Evolutionary conservation across 129 eudicot genomes (phyloP).

Genomic region (Centrapalus pauciflorus): DNA sequence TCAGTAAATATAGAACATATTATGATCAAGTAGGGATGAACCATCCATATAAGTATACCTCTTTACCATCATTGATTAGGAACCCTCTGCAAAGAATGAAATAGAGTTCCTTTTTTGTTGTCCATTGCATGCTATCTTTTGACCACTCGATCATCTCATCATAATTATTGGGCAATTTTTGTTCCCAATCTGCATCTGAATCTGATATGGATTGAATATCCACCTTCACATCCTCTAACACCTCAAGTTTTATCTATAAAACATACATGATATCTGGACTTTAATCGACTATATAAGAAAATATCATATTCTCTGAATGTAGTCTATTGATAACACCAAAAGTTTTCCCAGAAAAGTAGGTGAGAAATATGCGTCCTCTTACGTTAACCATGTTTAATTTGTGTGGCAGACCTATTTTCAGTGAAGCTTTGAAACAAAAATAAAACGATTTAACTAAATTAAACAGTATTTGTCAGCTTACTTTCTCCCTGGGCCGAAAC

Average conservation of each 20-base stretch:
- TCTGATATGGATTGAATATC: too few species aligned
- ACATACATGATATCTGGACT: too few species aligned
- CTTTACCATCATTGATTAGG: not conserved
- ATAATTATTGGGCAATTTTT: not conserved
- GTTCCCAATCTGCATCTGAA: not conserved
- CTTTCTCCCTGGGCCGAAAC: not conserved
- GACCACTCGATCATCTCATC: not conserved
- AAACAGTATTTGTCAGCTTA: not conserved
- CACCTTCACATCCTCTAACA: too few species aligned
- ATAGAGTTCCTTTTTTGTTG: constrained; percentile 26
- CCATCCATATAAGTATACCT: not conserved
- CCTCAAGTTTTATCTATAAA: too few species aligned
- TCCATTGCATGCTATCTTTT: not conserved
- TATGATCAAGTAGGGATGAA: not conserved
- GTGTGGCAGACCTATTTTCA: too few species aligned
- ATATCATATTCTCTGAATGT: too few species aligned
- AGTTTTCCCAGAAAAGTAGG: not conserved
- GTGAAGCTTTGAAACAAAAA: not conserved
- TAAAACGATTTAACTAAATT: not conserved
- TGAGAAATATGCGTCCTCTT: too few species aligned
- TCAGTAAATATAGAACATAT: not conserved
- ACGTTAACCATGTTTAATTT: too few species aligned
- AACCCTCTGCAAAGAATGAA: constrained; percentile 7
- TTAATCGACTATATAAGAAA: not conserved
- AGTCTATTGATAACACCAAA: not conserved